Evolutionary conservation across 2,329 filamentous ascomycete genomes (phyloP), one percentile per base, ranked within the genome.

Genomic region (Fonsecaea erecta): DNA sequence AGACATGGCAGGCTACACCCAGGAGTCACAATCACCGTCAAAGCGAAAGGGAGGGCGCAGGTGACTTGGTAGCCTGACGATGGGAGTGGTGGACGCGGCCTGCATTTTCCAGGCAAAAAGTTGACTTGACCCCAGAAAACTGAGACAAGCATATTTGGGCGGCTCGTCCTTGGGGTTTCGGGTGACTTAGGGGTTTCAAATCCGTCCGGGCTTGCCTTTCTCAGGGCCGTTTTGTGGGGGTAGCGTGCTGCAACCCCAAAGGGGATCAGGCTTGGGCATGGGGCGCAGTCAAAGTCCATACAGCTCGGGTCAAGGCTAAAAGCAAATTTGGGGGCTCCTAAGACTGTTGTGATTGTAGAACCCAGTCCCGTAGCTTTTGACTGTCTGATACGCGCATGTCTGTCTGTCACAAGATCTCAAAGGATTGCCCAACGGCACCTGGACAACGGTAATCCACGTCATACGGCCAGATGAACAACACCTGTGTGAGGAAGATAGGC

Each of bases 41-140:
- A 60, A 60, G 52, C 28, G 60, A 64, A 59, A 57, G 43, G 64
- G 61, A 58, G 57, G 60, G 60, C 56, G 64, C 64, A 67, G 64
- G 64, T 65, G 63, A 65, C 52, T 53, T 37, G 52, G 60, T 30
- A 60, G 63, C 63, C 63, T 65, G 63, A 52, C 56, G 56, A 56
- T 34, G 57, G 54, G 52, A 56, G 35, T 55, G 34, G 43, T 48
- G 55, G 46, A 30, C 51, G 62, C 57, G 16, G 34, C 43, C 24
- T 52, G 53, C 48, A 32, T 32, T n/a, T 43, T 54, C 32, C 34
- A 48, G 34, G 56, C 48, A 66, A 66, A 63, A 60, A 52, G 24
- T 64, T 59, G 59, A 34, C 43, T 12, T 32, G 32, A 43, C 26
- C 30, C 30, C 11, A 32, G 40, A 51, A 35, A n/a, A 24, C 32